Evolutionary conservation across 768 basidiomycete genomes (phyloP), one percentile per base, ranked within the genome.

Genomic region (Tricholoma flavovirens): DNA sequence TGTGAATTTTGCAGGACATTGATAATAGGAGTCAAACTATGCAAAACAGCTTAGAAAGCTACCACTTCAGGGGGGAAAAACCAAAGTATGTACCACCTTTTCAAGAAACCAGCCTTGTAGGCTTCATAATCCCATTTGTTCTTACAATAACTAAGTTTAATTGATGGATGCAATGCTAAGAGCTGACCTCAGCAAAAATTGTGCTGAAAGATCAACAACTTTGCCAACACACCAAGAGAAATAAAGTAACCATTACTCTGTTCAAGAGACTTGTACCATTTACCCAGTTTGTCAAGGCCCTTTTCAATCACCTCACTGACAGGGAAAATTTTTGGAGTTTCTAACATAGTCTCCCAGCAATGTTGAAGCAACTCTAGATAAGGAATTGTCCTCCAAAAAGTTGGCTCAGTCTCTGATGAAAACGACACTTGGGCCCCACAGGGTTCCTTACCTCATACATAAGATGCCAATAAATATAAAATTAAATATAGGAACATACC

Each of bases 191-290:
- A 26, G 46, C 32, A 19, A 26, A 52, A 40, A 50, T 29, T 53
- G 3, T 49, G 30, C 43, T 24, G 33, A 49, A 49, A 7, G 10
- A 50, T 50, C 5, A 38, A 30, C 43, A 56, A 30, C 14, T 56
- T 29, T 58, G 42, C 9, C 49, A 21, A 36, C 56, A n/a, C 43
- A 68, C 69, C 62, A 38, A 69, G 53, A 46, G 60, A 62, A 12
- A 64, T 62, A 56, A 67, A 67, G 49, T 67, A 67, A 2, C 58
- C 54, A 56, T 69, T 60, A 36, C 53, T 60, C 9, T 67, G 45
- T 14, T 66, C 59, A 5, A 63, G 56, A 14, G 58, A 53, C 3
- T 33, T 29, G 42, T 69, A 69, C 66, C 66, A 71, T 46, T 71
- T 71, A 6, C 59, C 38, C 11, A 70, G 53, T 24, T 65, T 71